These are phyloP conservation scores for Cladosporium cucumerinum DNA, from an alignment of 2,329 filamentous ascomycete genomes.

Conservation along the genomic window DNA sequence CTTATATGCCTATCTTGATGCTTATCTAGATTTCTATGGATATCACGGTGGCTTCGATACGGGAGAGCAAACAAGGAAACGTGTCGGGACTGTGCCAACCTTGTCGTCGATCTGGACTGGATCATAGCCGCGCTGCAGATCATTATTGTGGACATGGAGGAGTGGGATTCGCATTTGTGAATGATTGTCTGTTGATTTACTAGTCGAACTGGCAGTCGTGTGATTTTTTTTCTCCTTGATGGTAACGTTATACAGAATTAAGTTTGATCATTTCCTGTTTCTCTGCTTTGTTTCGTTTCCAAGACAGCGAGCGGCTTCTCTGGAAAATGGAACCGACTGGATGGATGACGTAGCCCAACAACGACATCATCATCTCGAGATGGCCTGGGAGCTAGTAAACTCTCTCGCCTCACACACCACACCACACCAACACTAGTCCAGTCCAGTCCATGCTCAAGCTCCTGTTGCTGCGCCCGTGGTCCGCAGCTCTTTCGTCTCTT, in stretches of 20 bases:
- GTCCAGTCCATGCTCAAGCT: neutral
- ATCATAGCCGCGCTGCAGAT: neutral
- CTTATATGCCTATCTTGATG: neutral
- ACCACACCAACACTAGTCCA: neutral
- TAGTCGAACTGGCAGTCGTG: too few species aligned
- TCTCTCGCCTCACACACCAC: constrained; percentile 1
- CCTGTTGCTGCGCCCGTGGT: neutral
- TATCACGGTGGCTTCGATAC: neutral
- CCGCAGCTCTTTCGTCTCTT: neutral
- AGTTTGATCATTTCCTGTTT: neutral
- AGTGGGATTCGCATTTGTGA: neutral
- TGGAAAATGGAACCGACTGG: neutral
- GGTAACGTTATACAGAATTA: neutral
- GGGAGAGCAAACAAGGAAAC: constrained; percentile 1
- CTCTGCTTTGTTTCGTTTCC: neutral
- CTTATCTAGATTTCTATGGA: neutral
- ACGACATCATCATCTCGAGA: neutral
- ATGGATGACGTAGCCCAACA: neutral
- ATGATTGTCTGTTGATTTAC: neutral
- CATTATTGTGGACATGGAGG: neutral
- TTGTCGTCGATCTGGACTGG: constrained; percentile 11
- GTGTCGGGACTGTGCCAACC: constrained; percentile 5
- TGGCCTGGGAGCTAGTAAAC: neutral
- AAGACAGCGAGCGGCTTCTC: neutral
- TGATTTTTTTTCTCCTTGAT: too few species aligned